Evolutionary conservation across 768 basidiomycete genomes (phyloP).

Genomic region (Lyophyllum shimeji): DNA sequence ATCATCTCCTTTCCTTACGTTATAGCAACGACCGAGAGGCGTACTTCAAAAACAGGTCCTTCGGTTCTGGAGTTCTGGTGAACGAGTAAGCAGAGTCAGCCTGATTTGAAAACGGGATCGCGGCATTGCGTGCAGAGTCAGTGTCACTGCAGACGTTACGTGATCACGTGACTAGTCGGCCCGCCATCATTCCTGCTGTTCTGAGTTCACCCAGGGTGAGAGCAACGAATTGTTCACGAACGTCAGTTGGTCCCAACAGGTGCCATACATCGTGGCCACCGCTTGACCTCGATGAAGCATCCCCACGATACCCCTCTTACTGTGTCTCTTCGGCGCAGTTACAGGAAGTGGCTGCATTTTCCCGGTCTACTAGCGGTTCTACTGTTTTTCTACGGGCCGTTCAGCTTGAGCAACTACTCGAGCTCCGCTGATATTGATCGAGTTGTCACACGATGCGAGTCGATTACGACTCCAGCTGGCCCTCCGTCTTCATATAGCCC

Average conservation of each 20-base stretch:
- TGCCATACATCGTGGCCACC: not conserved
- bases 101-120: too few species aligned
- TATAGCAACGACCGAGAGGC: too few species aligned
- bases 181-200: not conserved
- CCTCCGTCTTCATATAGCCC: conserved; percentile 8
- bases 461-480: conserved; percentile 13
- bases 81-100: too few species aligned
- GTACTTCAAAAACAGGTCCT: too few species aligned
- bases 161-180: not conserved
- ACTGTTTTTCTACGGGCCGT: not conserved
- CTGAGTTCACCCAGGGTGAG: too few species aligned
- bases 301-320: not conserved
- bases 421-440: not conserved
- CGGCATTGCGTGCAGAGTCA: too few species aligned
- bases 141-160: too few species aligned
- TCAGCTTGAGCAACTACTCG: not conserved
- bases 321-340: not conserved
- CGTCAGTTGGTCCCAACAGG: not conserved
- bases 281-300: conserved; percentile 6
- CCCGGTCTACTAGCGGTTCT: not conserved
- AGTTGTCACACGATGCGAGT: conserved; percentile 9
- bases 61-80: too few species aligned
- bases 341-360: not conserved
- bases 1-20: too few species aligned
- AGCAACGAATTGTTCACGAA: not conserved